Evolutionary conservation across 2,329 filamentous ascomycete species (phyloP).

Genomic region (Cladophialophora exuberans): DNA sequence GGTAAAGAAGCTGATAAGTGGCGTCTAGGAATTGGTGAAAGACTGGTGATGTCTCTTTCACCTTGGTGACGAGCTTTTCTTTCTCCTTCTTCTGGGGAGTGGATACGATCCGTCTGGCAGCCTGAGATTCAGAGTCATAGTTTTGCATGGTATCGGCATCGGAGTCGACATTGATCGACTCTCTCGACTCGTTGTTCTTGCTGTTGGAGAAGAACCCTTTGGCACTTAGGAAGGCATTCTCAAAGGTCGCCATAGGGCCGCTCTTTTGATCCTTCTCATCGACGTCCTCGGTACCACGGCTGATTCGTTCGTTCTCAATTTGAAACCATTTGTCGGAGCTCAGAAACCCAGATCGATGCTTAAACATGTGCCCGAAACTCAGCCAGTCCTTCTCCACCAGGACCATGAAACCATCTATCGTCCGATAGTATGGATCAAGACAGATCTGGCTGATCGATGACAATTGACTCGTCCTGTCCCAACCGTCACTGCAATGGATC

Average conservation of each 20-base stretch:
- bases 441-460: slow-evolving; percentile 90
- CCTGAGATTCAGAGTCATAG: slow-evolving; percentile 50
- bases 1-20: slow-evolving; percentile 84
- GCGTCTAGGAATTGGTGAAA: slow-evolving; percentile 98
- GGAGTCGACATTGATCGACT: slow-evolving; percentile 56
- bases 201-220: slow-evolving; percentile 85
- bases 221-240: slow-evolving; percentile 81
- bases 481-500: slow-evolving; percentile 97
- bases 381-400: slow-evolving; percentile 97
- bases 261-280: slow-evolving; percentile 42
- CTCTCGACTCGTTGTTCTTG: slow-evolving; percentile 61
- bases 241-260: slow-evolving; percentile 71
- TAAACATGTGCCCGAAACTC: slow-evolving; percentile 97
- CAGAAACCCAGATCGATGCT: slow-evolving; percentile 83
- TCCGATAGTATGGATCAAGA: slow-evolving; percentile 93
- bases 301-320: slow-evolving; percentile 77
- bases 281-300: slow-evolving; percentile 48
- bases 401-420: slow-evolving; percentile 90
- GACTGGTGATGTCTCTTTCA: slow-evolving; percentile 91
- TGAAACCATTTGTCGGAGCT: slow-evolving; percentile 94
- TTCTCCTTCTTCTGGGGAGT: slow-evolving; percentile 39
- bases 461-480: slow-evolving; percentile 95
- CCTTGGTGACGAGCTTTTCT: slow-evolving; percentile 71
- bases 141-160: slow-evolving; percentile 64
- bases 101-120: slow-evolving; percentile 41